phyloP scores from a whole-genome alignment of 164 flowering plant genomes.

The Hamamelis virginiana region DNA sequence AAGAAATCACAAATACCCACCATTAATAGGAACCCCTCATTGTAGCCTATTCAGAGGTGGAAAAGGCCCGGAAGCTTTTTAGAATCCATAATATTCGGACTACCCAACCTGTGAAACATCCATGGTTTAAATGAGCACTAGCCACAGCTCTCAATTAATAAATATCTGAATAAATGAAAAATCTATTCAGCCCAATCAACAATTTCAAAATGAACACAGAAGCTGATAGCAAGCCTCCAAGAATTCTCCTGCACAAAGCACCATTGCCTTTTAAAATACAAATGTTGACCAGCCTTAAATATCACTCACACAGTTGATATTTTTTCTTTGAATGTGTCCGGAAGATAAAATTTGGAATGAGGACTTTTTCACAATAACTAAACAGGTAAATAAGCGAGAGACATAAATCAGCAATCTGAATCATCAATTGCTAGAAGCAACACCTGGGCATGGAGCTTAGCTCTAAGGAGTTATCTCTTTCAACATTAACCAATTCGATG shows the following conservation, averaged over 20 bases:
- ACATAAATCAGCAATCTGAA: background rate
- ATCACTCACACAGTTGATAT: conserved; percentile 15
- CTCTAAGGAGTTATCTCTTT: background rate
- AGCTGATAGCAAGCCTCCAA: conserved; percentile 28
- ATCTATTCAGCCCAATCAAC: background rate
- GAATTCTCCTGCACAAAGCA: conserved; percentile 15
- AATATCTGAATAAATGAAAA: background rate
- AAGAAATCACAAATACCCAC: conserved; percentile 5
- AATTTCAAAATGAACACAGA: background rate
- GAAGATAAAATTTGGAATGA: conserved; percentile 11
- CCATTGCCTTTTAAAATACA: conserved; percentile 33
- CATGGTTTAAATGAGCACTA: background rate
- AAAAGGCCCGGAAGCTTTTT: background rate
- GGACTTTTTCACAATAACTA: background rate
- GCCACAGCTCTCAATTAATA: background rate
- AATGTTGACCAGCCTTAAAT: conserved; percentile 28
- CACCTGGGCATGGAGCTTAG: background rate
- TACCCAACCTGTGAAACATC: background rate
- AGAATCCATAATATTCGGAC: background rate
- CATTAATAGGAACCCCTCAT: conserved; percentile 30
- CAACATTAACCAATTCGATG: background rate
- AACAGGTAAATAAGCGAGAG: background rate
- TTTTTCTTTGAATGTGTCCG: background rate
- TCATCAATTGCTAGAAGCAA: background rate
- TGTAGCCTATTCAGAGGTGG: background rate